Evolutionary conservation across 2,329 filamentous ascomycete genomes (phyloP).

Genomic region (Pyricularia sp.): DNA sequence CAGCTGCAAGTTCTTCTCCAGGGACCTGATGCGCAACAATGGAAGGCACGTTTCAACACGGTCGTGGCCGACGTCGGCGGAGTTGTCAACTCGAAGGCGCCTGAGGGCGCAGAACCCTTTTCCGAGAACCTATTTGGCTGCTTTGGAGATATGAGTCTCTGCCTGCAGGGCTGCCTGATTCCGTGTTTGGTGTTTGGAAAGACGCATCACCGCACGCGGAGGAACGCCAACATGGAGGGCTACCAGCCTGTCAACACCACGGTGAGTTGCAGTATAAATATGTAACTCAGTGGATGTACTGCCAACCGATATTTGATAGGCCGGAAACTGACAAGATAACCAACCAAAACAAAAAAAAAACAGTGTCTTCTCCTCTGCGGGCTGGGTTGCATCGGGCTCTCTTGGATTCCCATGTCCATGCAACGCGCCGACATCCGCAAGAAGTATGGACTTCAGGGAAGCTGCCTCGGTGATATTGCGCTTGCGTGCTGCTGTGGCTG

Average conservation of each 20-base stretch:
- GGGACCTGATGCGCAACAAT: conserved; percentile 32
- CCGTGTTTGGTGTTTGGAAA: conserved; percentile 40
- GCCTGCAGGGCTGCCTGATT: conserved; percentile 33
- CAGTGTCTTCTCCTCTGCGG: conserved; percentile 35
- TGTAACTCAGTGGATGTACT: too few species aligned
- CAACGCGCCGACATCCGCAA: conserved; percentile 34
- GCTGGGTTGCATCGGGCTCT: conserved; percentile 27
- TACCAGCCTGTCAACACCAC: conserved; percentile 37
- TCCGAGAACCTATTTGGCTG: conserved; percentile 31
- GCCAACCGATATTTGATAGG: too few species aligned
- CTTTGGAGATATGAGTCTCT: conserved; percentile 32
- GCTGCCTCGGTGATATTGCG: conserved; percentile 30
- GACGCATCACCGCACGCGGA: conserved; percentile 34
- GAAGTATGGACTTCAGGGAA: conserved; percentile 35
- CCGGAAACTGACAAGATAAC: too few species aligned
- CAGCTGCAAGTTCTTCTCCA: conserved; percentile 22
- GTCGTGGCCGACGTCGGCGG: conserved; percentile 31
- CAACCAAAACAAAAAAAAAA: not conserved
- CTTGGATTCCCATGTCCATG: conserved; percentile 33
- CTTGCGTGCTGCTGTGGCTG: conserved; percentile 34
- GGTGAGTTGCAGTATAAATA: conserved; percentile 21
- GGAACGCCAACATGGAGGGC: conserved; percentile 28
- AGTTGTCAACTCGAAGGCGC: conserved; percentile 31
- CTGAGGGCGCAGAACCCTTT: conserved; percentile 28
- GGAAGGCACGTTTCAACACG: conserved; percentile 33